Conservation (phyloP, 331 rosid genomes). For the Stylosanthes scabra region DNA sequence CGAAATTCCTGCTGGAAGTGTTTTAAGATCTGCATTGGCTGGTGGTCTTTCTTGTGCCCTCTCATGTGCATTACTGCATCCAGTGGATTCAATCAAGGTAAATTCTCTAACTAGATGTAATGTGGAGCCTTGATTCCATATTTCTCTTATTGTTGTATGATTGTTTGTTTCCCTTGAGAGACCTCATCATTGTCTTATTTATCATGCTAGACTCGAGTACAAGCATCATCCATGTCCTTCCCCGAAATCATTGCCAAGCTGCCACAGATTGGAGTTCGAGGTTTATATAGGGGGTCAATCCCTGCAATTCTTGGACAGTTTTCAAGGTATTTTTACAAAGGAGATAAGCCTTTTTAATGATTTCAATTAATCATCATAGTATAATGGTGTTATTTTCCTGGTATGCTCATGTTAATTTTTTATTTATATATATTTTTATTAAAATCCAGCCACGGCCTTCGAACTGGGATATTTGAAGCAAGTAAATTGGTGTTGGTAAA, state of each 20-base stretch:
- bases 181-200: constrained; percentile 43
- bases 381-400: constrained; percentile 23
- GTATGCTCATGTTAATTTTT: constrained; percentile 48
- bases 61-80: constrained; percentile 90
- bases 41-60: constrained; percentile 99
- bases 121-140: constrained; percentile 17
- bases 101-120: constrained; percentile 30
- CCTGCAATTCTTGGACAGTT: constrained; percentile 99
- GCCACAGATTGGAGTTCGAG: constrained; percentile 85
- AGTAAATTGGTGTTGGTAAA: constrained; percentile 85
- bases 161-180: constrained; percentile 35
- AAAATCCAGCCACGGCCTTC: constrained; percentile 89
- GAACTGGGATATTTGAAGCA: constrained; percentile 98
- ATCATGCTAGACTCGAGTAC: constrained; percentile 82
- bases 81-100: constrained; percentile 95
- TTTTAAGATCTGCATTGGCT: constrained; percentile 96
- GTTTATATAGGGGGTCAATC: constrained; percentile 95
- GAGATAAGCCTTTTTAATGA: constrained; percentile 7
- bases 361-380: constrained; percentile 16
- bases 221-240: constrained; percentile 87
- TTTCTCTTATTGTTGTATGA: constrained; percentile 19
- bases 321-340: constrained; percentile 68
- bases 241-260: constrained; percentile 97
- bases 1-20: constrained; percentile 95
- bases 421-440: too few relatives aligned